Conservation (phyloP, 164 flowering plant species). For the Magnolia sinica region DNA sequence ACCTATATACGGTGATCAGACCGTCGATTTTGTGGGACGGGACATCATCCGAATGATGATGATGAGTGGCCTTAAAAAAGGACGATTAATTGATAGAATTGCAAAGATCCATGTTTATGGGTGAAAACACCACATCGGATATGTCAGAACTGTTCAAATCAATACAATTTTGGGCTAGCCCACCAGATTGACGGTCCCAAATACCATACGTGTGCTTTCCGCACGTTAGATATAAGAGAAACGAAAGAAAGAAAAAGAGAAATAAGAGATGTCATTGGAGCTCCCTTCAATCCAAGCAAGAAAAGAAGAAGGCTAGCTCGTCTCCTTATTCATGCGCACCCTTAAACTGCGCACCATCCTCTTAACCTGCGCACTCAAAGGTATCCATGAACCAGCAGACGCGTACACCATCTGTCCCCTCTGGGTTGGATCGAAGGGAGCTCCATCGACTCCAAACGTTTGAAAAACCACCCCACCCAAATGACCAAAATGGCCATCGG, state of each 20-base stretch:
- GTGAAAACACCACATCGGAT: too few relatives aligned
- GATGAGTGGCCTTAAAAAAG: too few relatives aligned
- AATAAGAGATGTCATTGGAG: constrained; percentile 15
- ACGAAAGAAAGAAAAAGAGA: neutral
- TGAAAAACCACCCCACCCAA: neutral
- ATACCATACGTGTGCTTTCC: too few relatives aligned
- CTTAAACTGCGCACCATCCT: constrained; percentile 5
- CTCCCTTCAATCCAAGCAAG: constrained; percentile 34
- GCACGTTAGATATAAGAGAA: neutral
- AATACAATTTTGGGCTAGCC: too few relatives aligned
- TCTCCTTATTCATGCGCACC: constrained; percentile 29
- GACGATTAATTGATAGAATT: too few relatives aligned
- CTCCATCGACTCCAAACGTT: constrained; percentile 7
- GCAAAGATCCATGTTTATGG: too few relatives aligned
- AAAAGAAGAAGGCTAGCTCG: constrained; percentile 19
- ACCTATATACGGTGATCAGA: too few relatives aligned
- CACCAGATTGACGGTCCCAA: too few relatives aligned
- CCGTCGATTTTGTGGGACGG: too few relatives aligned
- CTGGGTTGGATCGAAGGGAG: constrained; percentile 24
- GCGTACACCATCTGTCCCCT: constrained; percentile 12
- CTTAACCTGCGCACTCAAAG: constrained; percentile 7
- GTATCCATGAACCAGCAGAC: constrained; percentile 28
- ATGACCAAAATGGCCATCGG: neutral
- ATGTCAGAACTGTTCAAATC: too few relatives aligned
- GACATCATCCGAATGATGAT: neutral